A percentile compares a stretch with the other conserved stretches of the same genome.
phyloP scores from a whole-genome alignment of 2,329 filamentous ascomycete genomes.

The Scortechinia acanthostroma region DNA sequence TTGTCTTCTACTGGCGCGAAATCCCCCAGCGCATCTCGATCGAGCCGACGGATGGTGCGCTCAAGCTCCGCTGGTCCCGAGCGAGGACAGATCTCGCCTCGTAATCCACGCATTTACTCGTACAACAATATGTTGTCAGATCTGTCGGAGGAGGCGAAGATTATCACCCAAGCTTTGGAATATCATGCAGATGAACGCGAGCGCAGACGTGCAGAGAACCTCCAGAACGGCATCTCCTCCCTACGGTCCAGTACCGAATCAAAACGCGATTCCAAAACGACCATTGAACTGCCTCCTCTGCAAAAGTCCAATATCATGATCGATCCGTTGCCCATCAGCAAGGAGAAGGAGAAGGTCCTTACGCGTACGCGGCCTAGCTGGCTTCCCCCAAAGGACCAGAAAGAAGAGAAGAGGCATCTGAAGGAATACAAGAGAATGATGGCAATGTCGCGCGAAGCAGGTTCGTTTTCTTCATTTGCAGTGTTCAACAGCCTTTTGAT shows the following conservation, averaged over 20 bases:
- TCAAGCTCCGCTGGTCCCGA: conserved; percentile 29
- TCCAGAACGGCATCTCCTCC: conserved; percentile 30
- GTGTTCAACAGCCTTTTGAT: not conserved
- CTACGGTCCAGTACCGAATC: conserved; percentile 25
- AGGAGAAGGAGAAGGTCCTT: conserved; percentile 58
- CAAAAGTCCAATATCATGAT: conserved; percentile 58
- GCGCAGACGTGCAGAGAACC: conserved; percentile 30
- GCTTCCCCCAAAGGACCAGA: conserved; percentile 43
- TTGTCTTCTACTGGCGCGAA: conserved; percentile 8
- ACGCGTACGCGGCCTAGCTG: conserved; percentile 55
- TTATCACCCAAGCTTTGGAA: conserved; percentile 50
- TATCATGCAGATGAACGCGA: conserved; percentile 41
- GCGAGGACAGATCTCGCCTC: conserved; percentile 24
- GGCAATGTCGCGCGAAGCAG: conserved; percentile 48
- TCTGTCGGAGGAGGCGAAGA: conserved; percentile 49
- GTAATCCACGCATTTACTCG: conserved; percentile 39
- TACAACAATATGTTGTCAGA: conserved; percentile 49
- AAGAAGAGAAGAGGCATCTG: conserved; percentile 1
- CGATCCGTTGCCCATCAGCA: conserved; percentile 57
- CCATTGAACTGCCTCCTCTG: conserved; percentile 45
- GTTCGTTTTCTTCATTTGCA: conserved; percentile 20
- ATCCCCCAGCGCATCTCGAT: conserved; percentile 8
- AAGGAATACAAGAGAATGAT: conserved; percentile 58
- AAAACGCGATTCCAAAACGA: conserved; percentile 21
- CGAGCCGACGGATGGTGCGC: conserved; percentile 12